These are phyloP conservation scores for Oligophagozyma castellii DNA, from an alignment of 1,139 yeast species.

Conservation along the genomic window DNA sequence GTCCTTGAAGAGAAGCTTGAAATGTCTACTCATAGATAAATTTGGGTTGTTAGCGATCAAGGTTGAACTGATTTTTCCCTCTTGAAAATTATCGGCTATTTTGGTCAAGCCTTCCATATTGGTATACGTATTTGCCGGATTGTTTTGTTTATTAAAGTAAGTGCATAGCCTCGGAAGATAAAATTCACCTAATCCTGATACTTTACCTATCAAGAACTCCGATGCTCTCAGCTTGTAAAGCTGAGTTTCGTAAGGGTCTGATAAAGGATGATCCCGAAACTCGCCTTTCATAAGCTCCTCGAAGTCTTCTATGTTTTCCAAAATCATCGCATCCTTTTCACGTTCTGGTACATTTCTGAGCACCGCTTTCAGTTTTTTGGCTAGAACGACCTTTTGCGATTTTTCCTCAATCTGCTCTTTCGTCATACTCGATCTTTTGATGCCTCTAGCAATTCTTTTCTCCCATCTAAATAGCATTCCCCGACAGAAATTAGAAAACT, in stretches of 20 bases:
- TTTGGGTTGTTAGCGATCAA: no score
- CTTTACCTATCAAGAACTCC: slow-evolving; percentile 21
- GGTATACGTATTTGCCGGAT: not conserved
- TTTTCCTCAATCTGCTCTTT: slow-evolving; percentile 9
- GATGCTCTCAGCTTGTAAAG: slow-evolving; percentile 16
- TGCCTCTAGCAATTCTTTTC: slow-evolving; percentile 2
- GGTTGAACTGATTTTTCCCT: not conserved
- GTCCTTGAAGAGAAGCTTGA: not conserved
- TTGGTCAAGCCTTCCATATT: no score
- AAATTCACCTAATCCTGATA: slow-evolving; percentile 21
- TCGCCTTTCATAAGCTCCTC: slow-evolving; percentile 15
- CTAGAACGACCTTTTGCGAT: slow-evolving; percentile 1
- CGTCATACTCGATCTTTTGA: slow-evolving; percentile 11
- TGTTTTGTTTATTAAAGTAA: no score
- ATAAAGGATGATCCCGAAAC: slow-evolving; percentile 17
- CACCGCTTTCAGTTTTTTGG: slow-evolving; percentile 9
- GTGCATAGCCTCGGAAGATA: slow-evolving; percentile 20
- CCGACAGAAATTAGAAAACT: slow-evolving; percentile 2
- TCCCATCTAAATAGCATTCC: slow-evolving; percentile 1
- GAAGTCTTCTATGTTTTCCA: slow-evolving; percentile 10
- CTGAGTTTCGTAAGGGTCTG: slow-evolving; percentile 19
- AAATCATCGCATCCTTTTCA: slow-evolving; percentile 1
- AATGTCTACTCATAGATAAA: not conserved
- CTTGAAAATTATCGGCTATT: not conserved
- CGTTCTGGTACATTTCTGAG: slow-evolving; percentile 6